phyloP scores from a whole-genome alignment of 495 filamentous ascomycete species.

The Penicillium subrubescens region DNA sequence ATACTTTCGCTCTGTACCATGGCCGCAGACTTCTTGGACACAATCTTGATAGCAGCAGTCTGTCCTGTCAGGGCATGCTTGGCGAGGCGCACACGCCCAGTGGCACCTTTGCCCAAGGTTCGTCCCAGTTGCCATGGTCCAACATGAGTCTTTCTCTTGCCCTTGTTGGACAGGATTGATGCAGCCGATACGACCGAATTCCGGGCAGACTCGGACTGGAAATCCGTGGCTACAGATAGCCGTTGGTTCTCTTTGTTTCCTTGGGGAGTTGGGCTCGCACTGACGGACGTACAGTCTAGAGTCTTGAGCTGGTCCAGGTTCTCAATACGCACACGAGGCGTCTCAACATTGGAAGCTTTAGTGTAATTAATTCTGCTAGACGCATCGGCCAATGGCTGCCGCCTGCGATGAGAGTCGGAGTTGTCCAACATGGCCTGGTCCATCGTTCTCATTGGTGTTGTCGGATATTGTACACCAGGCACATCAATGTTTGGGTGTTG shows the following conservation, averaged over 20 bases:
- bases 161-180: constrained; percentile 62
- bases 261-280: constrained; percentile 35
- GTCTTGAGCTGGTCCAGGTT: constrained; percentile 31
- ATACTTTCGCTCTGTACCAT: constrained; percentile 76
- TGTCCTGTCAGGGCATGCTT: constrained; percentile 74
- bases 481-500: background rate
- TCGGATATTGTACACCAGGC: background rate
- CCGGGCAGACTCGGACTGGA: constrained; percentile 58
- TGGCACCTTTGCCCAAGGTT: constrained; percentile 82
- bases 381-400: constrained; percentile 53
- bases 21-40: constrained; percentile 72
- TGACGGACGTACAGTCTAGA: constrained; percentile 43
- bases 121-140: constrained; percentile 91
- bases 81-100: constrained; percentile 79
- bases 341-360: constrained; percentile 28
- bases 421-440: constrained; percentile 24
- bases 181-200: constrained; percentile 72
- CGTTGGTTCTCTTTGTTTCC: constrained; percentile 53
- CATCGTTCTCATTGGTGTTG: constrained; percentile 8
- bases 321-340: constrained; percentile 26
- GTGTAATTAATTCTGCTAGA: constrained; percentile 49
- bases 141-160: constrained; percentile 72
- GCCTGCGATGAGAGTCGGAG: constrained; percentile 32
- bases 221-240: constrained; percentile 55
- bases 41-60: constrained; percentile 89